Base-by-base conservation (phyloP, 768 basidiomycete genomes). In the Pleurotus ostreatus region DNA sequence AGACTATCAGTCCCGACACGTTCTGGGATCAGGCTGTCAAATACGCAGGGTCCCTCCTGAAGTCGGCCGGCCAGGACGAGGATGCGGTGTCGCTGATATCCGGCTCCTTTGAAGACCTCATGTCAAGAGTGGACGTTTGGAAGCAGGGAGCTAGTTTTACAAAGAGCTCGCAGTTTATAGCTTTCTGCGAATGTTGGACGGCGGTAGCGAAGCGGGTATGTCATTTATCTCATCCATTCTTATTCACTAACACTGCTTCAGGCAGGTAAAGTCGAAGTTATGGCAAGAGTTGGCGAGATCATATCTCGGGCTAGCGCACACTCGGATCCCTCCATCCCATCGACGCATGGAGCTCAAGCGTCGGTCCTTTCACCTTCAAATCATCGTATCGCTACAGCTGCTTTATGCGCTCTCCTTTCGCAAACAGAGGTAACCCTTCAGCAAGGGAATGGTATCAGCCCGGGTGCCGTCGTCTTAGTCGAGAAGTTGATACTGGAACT, bases 11-110 rank as follows among this genome's bases (percentile, higher is more conserved):
- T 46, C 68, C 84, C 2, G 71, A 72, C 46, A 78, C 76, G 0
- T 86, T 91, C 65, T 90, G 89, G 89, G 84, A 86, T 46, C 90
- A 92, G 62, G 75, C 66, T 23, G 73, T 74, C 56, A 84, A 79
- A 60, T 81, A 74, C 63, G 73, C 74, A 18, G 72, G 65, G 12
- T 66, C 75, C n/a, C 80, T 78, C 53, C 70, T 77, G 34, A 78
- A 76, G 47, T 63, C 71, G 1, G 44, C 63, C 66, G 0, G 60
- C 65, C 47, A 40, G 57, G 69, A 78, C 51, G 67, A 69, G 30
- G 71, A 71, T 5, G 69, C 69, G 1, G 67, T 72, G 0, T 63
- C 59, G 25, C 53, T 67, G 1, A 71, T 88, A 3, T 74, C 81
- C 12, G 59, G 66, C 0, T 67, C 74, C 0, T 83, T 81, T 55